phyloP scores from a whole-genome alignment of 805 yeast genomes.

The Spencermartinsiella europaea region DNA sequence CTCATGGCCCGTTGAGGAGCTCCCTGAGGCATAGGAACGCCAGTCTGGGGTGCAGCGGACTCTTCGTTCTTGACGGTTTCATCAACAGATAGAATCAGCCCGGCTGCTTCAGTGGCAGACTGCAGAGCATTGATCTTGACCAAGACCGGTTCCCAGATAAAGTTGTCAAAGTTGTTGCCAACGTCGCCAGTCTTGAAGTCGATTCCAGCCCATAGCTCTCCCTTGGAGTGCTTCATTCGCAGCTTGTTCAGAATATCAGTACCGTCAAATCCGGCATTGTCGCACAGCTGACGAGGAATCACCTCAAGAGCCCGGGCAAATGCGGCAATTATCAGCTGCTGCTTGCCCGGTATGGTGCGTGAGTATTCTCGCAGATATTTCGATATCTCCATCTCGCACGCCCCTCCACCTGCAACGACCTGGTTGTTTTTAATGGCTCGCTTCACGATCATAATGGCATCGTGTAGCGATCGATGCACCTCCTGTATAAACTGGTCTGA shows the following conservation, averaged over 20 bases:
- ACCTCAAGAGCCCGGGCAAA: conserved; percentile 93
- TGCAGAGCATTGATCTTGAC: conserved; percentile 90
- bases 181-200: conserved; percentile 80
- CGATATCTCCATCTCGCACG: conserved; percentile 95
- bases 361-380: conserved; percentile 82
- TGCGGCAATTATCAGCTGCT: conserved; percentile 86
- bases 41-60: conserved; percentile 34
- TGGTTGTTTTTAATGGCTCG: conserved; percentile 82
- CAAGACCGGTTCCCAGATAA: conserved; percentile 97
- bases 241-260: conserved; percentile 88
- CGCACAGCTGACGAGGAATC: conserved; percentile 95
- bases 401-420: conserved; percentile 99
- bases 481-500: conserved; percentile 98
- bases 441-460: conserved; percentile 97
- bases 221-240: conserved; percentile 91
- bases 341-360: conserved; percentile 88
- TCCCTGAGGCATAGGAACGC: conserved; percentile 22
- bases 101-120: conserved; percentile 96
- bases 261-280: conserved; percentile 98
- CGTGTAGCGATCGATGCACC: conserved; percentile 95
- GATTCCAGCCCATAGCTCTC: conserved; percentile 87
- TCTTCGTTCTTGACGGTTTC: conserved; percentile 60
- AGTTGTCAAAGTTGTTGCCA: conserved; percentile 76
- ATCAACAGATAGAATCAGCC: conserved; percentile 87
- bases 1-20: conserved; percentile 20